Evolutionary conservation across 2,329 filamentous ascomycete genomes (phyloP).

Genomic region (Pseudogymnoascus sp.): DNA sequence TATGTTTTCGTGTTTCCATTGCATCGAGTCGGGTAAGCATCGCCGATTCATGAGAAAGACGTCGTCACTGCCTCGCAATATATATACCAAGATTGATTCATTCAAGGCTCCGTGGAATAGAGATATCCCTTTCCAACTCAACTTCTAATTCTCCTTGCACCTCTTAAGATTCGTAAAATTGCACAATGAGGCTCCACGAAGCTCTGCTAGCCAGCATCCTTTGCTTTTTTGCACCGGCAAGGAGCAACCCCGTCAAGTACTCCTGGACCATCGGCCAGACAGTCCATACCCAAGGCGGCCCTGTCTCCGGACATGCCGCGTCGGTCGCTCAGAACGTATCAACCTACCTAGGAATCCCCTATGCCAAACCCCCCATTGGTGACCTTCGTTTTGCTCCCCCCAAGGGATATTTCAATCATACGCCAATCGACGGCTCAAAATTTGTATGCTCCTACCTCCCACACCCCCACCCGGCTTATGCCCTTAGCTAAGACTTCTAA

Average conservation of each 20-base stretch:
- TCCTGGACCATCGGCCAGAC: conserved; percentile 19
- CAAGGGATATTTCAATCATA: conserved; percentile 17
- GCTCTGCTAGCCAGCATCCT: background rate
- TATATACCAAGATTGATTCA: background rate
- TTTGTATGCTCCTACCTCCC: conserved; percentile 17
- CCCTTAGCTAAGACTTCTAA: background rate
- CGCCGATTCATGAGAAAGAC: background rate
- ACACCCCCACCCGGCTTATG: background rate
- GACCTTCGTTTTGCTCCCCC: conserved; percentile 32
- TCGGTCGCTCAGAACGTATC: conserved; percentile 18
- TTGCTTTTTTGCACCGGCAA: background rate
- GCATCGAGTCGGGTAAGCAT: background rate
- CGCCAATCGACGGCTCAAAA: conserved; percentile 18
- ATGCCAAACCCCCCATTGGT: conserved; percentile 32
- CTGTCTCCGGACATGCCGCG: conserved; percentile 22
- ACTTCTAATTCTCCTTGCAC: background rate
- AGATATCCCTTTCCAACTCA: background rate
- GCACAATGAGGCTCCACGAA: background rate
- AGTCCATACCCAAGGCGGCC: conserved; percentile 23
- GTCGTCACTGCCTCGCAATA: background rate
- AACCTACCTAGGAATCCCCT: conserved; percentile 34
- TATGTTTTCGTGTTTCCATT: background rate
- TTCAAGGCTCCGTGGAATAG: background rate
- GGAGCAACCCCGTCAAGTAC: background rate
- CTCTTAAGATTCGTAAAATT: background rate